Conservation (phyloP, 208 protist genomes). For the Leishmania tropica region DNA sequence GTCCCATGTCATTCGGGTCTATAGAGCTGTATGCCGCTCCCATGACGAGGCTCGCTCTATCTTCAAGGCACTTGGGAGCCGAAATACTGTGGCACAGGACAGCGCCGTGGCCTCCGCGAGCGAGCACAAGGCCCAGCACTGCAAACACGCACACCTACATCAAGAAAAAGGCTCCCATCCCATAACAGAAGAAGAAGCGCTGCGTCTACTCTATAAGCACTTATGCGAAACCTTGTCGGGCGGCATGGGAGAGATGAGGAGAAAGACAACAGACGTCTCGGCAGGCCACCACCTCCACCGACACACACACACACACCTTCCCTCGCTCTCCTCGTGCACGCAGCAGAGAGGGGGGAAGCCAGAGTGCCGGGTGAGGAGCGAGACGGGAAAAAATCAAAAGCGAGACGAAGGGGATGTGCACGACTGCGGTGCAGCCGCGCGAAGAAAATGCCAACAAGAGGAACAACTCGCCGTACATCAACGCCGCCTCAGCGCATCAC, state of each 20-base stretch:
- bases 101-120: not conserved
- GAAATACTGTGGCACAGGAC: not conserved
- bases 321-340: not conserved
- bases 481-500: conserved; percentile 11
- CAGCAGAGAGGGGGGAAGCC: not conserved
- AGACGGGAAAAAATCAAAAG: conserved; percentile 1
- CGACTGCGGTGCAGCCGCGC: not conserved
- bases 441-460: not conserved
- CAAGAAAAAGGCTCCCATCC: not conserved
- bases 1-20: not conserved
- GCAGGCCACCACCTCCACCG: not conserved
- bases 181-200: not conserved
- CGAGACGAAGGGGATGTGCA: not conserved
- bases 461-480: not conserved
- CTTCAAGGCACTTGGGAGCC: not conserved
- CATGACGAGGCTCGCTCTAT: not conserved
- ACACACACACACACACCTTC: not conserved
- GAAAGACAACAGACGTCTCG: not conserved
- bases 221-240: not conserved
- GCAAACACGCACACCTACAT: not conserved
- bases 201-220: not conserved
- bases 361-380: not conserved
- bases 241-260: not conserved
- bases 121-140: not conserved
- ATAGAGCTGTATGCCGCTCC: not conserved